Base-by-base conservation (phyloP, 2,329 filamentous ascomycete genomes). In the Aspergillus uvarum region DNA sequence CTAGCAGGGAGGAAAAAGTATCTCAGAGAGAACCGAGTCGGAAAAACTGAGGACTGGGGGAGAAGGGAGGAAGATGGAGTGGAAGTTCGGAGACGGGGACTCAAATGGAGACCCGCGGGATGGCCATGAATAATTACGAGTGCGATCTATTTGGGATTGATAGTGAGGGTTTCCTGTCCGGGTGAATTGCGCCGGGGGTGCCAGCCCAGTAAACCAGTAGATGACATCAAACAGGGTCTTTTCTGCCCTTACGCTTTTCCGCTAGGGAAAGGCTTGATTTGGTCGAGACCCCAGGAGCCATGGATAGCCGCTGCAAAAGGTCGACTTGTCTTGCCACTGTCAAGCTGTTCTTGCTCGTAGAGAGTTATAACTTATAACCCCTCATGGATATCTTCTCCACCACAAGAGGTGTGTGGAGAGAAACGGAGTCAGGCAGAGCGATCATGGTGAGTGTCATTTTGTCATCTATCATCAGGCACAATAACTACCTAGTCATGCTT, bases 151-250 rank as follows among this genome's bases (percentile, higher is more conserved):
- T 35, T 16, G 26, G 32, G 11, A 35, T 16, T 35, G 32, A 35
- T 35, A 35, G 32, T 35, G 50, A 31, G 32, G 50, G 32, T 10
- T 7, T 8, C 26, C 26, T 51, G 32, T 35, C 32, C 32, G 32
- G 32, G 16, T 35, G 32, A 35, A 44, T 44, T 44, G 38, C 38
- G 38, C 38, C 38, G 38, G 38, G 8, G 38, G 59, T 21, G 44
- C 19, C 42, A 29, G 60, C 14, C 32, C 47, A 35, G 29, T 54
- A 54, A 61, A 42, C 31, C 22, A 32, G 6, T 1, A 32, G 38
- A 54, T 54, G 52, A 54, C 52, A 54, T 54, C 52, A 54, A 54
- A 12, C 26, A 54, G 52, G 52, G 51, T 54, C 51, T 44, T 44
- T 44, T 44, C 16, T 16, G 5, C 16, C 38, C 16, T 8, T n/a